Conservation (phyloP, 2,329 filamentous ascomycete species). For the Fusarium veterinarium region DNA sequence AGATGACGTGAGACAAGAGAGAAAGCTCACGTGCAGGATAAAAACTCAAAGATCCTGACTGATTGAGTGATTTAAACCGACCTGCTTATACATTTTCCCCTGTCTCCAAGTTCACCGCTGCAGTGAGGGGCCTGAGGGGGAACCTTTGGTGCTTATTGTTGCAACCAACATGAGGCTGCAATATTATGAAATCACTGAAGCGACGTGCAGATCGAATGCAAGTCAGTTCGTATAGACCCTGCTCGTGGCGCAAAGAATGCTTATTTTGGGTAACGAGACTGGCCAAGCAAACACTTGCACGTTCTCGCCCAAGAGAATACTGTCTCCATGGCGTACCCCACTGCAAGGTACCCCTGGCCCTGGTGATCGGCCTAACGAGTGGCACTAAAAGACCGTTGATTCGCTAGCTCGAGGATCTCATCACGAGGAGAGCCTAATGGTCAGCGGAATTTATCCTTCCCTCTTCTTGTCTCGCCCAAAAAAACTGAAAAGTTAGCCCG, state of each 20-base stretch:
- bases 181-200: not conserved
- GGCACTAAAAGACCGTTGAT: slow-evolving; percentile 18
- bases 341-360: slow-evolving; percentile 3
- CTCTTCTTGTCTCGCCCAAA: not conserved
- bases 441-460: not conserved
- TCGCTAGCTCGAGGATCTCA: slow-evolving; percentile 7
- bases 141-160: slow-evolving; percentile 8
- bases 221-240: slow-evolving; percentile 29
- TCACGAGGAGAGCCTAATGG: slow-evolving; percentile 2
- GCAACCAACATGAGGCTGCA: slow-evolving; percentile 6
- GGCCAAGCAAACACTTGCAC: slow-evolving; percentile 23
- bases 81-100: not conserved
- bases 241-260: slow-evolving; percentile 19
- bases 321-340: not conserved
- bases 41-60: not conserved
- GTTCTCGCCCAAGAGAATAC: slow-evolving; percentile 10
- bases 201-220: slow-evolving; percentile 22
- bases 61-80: slow-evolving; percentile 13
- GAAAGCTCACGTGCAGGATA: slow-evolving; percentile 2
- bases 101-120: not conserved
- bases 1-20: slow-evolving; percentile 20
- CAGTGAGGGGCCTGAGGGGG: not conserved
- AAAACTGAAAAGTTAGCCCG: not conserved
- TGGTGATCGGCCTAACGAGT: slow-evolving; percentile 4
- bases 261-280: slow-evolving; percentile 28